Evolutionary conservation across 352 stramenopile species (phyloP).

Genomic region (Pythium insidiosum): DNA sequence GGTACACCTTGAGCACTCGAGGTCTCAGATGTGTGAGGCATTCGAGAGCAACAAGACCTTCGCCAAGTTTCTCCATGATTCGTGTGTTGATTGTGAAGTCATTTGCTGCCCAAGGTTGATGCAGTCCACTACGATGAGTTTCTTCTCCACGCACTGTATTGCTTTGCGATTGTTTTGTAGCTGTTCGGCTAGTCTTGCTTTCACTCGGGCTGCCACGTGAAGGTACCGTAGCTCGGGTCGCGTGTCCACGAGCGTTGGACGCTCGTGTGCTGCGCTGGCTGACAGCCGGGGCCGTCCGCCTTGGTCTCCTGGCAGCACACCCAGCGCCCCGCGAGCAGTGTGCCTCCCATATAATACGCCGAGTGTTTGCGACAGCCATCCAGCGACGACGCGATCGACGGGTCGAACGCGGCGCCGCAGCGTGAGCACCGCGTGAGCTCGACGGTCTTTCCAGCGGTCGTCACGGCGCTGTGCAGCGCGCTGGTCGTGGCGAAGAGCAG

Average conservation of each 20-base stretch:
- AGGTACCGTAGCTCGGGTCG: conserved; percentile 29
- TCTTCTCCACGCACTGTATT: too few relatives aligned
- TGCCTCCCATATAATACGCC: conserved; percentile 39
- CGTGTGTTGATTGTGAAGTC: too few relatives aligned
- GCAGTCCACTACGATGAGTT: too few relatives aligned
- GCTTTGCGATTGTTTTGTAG: too few relatives aligned
- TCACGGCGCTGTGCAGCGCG: conserved; percentile 18
- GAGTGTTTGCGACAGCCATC: conserved; percentile 30
- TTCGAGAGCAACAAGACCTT: too few relatives aligned
- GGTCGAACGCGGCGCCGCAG: conserved; percentile 24
- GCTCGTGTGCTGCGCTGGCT: conserved; percentile 22
- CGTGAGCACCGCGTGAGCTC: conserved; percentile 8
- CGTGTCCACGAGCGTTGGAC: conserved; percentile 19
- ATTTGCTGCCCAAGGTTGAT: too few relatives aligned
- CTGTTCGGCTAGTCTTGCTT: too few relatives aligned
- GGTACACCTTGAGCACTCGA: too few relatives aligned
- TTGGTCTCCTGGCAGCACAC: conserved; percentile 38
- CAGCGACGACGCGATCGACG: conserved; percentile 14
- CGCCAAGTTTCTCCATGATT: too few relatives aligned
- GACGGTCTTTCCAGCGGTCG: not conserved
- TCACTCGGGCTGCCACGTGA: conserved; percentile 23
- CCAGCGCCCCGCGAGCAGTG: conserved; percentile 35
- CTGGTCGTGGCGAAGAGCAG: conserved; percentile 32
- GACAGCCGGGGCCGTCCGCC: conserved; percentile 23
- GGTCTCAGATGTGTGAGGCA: too few relatives aligned